Conservation (phyloP, 495 filamentous ascomycete genomes). For the Penicillium nucicola region DNA sequence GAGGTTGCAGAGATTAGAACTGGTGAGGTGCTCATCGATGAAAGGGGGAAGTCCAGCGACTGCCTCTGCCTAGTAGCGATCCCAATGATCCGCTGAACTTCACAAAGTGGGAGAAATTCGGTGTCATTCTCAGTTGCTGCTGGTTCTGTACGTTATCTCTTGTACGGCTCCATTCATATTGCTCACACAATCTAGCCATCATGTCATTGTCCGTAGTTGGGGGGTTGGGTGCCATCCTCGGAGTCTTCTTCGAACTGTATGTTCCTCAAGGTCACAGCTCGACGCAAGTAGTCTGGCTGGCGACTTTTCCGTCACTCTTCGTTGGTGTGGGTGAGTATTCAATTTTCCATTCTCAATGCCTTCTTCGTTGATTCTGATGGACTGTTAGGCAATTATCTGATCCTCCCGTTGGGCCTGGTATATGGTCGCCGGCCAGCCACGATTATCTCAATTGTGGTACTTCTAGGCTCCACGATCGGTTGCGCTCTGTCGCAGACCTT, state of each 20-base stretch:
- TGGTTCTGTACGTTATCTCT: constrained; percentile 29
- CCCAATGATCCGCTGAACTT: constrained; percentile 38
- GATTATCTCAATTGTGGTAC: constrained; percentile 20
- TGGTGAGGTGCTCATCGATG: constrained; percentile 21
- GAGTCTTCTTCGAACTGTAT: constrained; percentile 29
- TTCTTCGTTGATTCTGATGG: neutral
- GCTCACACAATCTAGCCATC: constrained; percentile 13
- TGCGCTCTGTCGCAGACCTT: constrained; percentile 27
- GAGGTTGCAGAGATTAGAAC: neutral
- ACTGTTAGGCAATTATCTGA: constrained; percentile 27
- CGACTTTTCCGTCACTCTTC: constrained; percentile 31
- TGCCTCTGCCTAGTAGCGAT: constrained; percentile 33
- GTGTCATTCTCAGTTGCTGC: constrained; percentile 31
- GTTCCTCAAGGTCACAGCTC: constrained; percentile 18
- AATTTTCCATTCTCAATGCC: neutral
- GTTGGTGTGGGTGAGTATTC: constrained; percentile 26
- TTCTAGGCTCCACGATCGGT: constrained; percentile 24
- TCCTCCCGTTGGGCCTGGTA: constrained; percentile 29
- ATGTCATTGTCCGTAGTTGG: constrained; percentile 34
- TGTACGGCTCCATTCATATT: neutral
- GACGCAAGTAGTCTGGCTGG: constrained; percentile 31
- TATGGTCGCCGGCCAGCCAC: constrained; percentile 25
- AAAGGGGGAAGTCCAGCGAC: constrained; percentile 17
- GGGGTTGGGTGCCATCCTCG: constrained; percentile 28
- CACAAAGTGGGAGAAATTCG: constrained; percentile 27